A percentile compares a stretch with the other conserved stretches of the same genome.
These are phyloP conservation scores for Dissophora ornata DNA, from an alignment of 192 early-diverging fungal species.

Conservation along the genomic window DNA sequence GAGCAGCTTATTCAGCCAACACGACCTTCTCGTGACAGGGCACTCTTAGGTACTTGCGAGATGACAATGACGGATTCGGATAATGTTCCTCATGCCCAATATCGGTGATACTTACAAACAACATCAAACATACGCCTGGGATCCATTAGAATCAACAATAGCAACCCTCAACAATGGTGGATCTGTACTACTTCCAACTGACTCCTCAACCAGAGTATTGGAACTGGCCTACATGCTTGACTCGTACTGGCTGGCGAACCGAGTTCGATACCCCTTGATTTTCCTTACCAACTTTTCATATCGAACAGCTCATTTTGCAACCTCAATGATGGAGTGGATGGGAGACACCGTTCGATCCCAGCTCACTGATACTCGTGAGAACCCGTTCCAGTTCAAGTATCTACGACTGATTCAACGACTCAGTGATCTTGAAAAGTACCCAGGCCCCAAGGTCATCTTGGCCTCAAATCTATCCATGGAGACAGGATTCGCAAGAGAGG, in stretches of 20 bases:
- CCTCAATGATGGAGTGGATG: constrained; percentile 97
- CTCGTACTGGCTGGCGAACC: constrained; percentile 79
- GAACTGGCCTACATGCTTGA: constrained; percentile 93
- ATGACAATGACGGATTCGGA: too few relatives aligned
- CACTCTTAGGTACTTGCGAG: constrained; percentile 72
- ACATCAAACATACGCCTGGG: too few relatives aligned
- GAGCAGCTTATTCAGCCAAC: constrained; percentile 69
- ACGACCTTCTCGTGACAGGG: constrained; percentile 78
- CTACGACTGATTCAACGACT: constrained; percentile 74
- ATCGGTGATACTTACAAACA: too few relatives aligned
- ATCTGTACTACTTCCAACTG: constrained; percentile 90
- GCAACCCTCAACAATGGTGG: constrained; percentile 72
- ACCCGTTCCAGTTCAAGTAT: constrained; percentile 92
- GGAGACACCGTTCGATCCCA: constrained; percentile 78
- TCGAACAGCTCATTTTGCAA: constrained; percentile 84
- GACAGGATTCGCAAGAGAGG: constrained; percentile 81
- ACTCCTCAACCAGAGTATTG: constrained; percentile 88
- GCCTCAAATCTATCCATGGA: constrained; percentile 85
- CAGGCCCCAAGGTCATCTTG: constrained; percentile 86
- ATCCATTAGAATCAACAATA: constrained; percentile 69
- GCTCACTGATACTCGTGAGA: constrained; percentile 77
- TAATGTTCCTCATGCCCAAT: too few relatives aligned
- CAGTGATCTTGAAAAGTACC: constrained; percentile 73
- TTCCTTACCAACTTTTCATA: constrained; percentile 82
- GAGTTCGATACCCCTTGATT: constrained; percentile 75